A percentile compares a stretch with the other conserved stretches of the same genome.
These are phyloP conservation scores for Leccinum colubrinum DNA, from an alignment of 1,284 basidiomycete genomes.

Conservation along the genomic window DNA sequence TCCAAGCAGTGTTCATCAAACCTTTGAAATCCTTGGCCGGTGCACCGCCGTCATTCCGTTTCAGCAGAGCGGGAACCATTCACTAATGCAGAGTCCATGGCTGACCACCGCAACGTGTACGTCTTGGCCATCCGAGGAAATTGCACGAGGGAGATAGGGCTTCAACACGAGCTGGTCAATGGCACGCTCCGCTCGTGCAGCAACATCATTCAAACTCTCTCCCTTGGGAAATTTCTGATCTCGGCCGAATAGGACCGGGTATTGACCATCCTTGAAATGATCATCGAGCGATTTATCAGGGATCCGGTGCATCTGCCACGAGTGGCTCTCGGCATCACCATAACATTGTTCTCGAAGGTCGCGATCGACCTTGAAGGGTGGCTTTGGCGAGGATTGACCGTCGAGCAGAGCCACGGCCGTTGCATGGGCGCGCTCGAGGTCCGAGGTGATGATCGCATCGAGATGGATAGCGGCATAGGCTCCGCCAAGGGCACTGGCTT, in stretches of 20 bases:
- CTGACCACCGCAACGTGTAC: constrained; percentile 74
- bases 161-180: constrained; percentile 56
- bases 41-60: constrained; percentile 35
- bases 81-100: constrained; percentile 77
- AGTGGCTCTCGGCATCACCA: constrained; percentile 71
- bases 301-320: constrained; percentile 37
- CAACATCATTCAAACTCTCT: constrained; percentile 72
- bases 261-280: constrained; percentile 51
- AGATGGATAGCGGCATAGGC: constrained; percentile 60
- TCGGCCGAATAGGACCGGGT: constrained; percentile 47
- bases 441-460: constrained; percentile 74
- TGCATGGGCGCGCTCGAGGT: constrained; percentile 72
- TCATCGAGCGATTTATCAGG: constrained; percentile 43
- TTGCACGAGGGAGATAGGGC: constrained; percentile 50
- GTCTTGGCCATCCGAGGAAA: constrained; percentile 36
- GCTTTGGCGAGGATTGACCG: constrained; percentile 50
- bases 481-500: constrained; percentile 77
- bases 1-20: constrained; percentile 72
- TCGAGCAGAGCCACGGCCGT: constrained; percentile 66
- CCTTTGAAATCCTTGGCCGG: constrained; percentile 45
- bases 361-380: constrained; percentile 49
- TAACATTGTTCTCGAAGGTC: constrained; percentile 69
- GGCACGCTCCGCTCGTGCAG: constrained; percentile 54
- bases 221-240: constrained; percentile 66
- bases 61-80: constrained; percentile 55